These are phyloP conservation scores for Colletotrichum orbiculare DNA, from an alignment of 2,329 filamentous ascomycete species.

Conservation along the genomic window DNA sequence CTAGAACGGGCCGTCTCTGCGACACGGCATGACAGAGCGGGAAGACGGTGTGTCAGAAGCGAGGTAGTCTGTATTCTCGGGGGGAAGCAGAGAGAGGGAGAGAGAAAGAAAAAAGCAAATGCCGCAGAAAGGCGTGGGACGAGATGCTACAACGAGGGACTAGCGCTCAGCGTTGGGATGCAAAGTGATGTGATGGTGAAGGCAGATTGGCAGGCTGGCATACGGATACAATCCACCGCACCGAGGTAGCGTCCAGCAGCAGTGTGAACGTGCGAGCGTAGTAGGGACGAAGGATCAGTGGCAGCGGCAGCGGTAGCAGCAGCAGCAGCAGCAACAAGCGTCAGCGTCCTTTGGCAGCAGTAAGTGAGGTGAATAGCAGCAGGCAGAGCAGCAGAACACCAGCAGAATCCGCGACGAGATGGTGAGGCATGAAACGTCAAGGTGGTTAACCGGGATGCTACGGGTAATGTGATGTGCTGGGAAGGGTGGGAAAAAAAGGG, in stretches of 20 bases:
- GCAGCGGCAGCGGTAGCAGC: no score
- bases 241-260: background rate
- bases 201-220: background rate
- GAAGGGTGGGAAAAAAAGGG: conserved; percentile 24
- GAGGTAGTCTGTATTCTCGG: conserved; percentile 15
- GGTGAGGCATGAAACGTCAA: conserved; percentile 46
- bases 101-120: conserved; percentile 35
- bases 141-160: conserved; percentile 16
- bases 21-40: conserved; percentile 31
- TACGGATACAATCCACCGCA: no score
- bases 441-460: conserved; percentile 39
- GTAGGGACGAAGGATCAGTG: conserved; percentile 9
- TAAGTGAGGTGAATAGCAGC: no score
- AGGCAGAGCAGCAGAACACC: conserved; percentile 17
- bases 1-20: conserved; percentile 14
- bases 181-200: background rate
- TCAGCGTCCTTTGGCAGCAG: no score
- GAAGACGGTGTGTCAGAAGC: conserved; percentile 15
- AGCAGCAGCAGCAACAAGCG: no score
- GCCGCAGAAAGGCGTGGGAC: conserved; percentile 28
- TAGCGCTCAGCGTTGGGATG: background rate
- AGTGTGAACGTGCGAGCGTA: background rate
- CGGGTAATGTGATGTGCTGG: conserved; percentile 37
- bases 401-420: conserved; percentile 44
- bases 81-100: conserved; percentile 27